Conservation (phyloP, 257 asterid species). For the Fraxinus quadrangulata region DNA sequence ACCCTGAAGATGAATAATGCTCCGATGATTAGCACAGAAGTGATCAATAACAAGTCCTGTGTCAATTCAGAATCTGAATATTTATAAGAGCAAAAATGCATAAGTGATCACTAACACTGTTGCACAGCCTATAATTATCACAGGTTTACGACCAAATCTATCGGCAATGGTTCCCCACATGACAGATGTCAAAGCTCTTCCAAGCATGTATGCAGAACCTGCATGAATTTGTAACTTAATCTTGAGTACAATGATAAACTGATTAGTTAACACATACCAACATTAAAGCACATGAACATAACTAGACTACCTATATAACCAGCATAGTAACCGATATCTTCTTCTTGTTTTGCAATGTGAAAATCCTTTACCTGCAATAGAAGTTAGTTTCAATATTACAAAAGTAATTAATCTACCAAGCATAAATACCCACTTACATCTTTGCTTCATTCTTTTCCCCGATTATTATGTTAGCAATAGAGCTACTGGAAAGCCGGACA, state of each 20-base stretch:
- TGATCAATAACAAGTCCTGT: background rate
- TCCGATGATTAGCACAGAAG: background rate
- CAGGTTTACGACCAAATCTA: constrained; percentile 76
- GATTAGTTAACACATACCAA: background rate
- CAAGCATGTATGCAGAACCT: constrained; percentile 74
- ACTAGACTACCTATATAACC: constrained; percentile 63
- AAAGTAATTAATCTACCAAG: background rate
- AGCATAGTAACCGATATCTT: constrained; percentile 74
- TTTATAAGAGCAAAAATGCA: constrained; percentile 7
- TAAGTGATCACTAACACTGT: constrained; percentile 47
- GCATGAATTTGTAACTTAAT: constrained; percentile 18
- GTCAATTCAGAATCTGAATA: background rate
- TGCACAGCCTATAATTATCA: constrained; percentile 59
- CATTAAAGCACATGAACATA: background rate
- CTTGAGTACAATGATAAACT: constrained; percentile 8
- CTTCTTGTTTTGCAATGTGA: constrained; percentile 68
- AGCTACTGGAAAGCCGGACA: background rate
- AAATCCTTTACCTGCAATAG: constrained; percentile 63
- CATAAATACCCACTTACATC: background rate
- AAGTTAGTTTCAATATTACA: constrained; percentile 6
- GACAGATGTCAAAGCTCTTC: constrained; percentile 72
- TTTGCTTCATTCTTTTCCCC: background rate
- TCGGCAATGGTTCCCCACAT: constrained; percentile 72
- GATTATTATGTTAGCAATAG: background rate
- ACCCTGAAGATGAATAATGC: constrained; percentile 48